These are phyloP conservation scores for Lactarius sp. DNA, from an alignment of 768 basidiomycete species.

Conservation along the genomic window DNA sequence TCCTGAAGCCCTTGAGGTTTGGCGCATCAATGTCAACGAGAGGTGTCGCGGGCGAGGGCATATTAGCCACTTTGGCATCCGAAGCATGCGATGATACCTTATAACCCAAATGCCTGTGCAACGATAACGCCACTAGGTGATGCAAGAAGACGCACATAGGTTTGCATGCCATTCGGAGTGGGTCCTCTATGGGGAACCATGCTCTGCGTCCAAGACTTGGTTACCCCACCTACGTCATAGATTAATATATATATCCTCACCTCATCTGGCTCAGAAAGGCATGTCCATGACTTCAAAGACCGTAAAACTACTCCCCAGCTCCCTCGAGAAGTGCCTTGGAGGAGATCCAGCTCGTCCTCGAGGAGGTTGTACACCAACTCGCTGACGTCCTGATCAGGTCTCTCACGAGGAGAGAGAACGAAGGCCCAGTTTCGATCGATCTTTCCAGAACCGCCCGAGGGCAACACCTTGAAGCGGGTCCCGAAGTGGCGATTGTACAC, in stretches of 20 bases:
- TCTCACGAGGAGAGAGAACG: slow-evolving; percentile 15
- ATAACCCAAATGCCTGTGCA: slow-evolving; percentile 17
- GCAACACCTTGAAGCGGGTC: slow-evolving; percentile 19
- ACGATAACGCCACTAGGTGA: slow-evolving; percentile 14
- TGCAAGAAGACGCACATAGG: slow-evolving; percentile 20
- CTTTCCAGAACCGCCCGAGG: slow-evolving; percentile 19
- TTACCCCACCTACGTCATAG: not conserved
- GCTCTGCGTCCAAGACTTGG: slow-evolving; percentile 2
- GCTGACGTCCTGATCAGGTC: slow-evolving; percentile 20
- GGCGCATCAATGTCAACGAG: not conserved
- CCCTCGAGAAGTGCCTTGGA: not conserved
- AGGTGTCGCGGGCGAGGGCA: not conserved
- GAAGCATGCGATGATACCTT: slow-evolving; percentile 13
- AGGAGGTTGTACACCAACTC: slow-evolving; percentile 19
- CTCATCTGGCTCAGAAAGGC: slow-evolving; percentile 1
- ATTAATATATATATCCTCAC: not conserved
- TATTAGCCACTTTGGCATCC: slow-evolving; percentile 6
- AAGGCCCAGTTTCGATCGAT: slow-evolving; percentile 20
- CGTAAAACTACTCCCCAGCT: not conserved
- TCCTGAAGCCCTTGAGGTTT: not conserved
- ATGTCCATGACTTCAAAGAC: slow-evolving; percentile 12
- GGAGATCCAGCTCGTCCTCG: slow-evolving; percentile 12
- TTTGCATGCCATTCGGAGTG: slow-evolving; percentile 14
- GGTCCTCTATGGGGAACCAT: not conserved
- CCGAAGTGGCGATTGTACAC: slow-evolving; percentile 21